Conservation (phyloP, 108 stramenopile species). For the Aureococcus anophagefferens region DNA sequence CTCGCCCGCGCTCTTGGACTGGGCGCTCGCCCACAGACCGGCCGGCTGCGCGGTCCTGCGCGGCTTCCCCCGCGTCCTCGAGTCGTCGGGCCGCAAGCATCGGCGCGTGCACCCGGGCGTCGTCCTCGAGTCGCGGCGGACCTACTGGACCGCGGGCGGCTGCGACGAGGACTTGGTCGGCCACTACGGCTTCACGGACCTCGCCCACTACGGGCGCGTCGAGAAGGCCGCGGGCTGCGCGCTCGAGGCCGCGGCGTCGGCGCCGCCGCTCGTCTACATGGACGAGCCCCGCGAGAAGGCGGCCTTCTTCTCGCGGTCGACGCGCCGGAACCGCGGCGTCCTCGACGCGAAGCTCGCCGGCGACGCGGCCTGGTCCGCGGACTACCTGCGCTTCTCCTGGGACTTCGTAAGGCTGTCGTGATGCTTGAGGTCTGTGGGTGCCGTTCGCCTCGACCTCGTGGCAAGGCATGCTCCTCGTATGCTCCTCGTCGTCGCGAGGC, state of each 20-base stretch:
- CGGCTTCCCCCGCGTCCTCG: background rate
- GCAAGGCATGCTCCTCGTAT: too few species aligned
- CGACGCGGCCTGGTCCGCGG: background rate
- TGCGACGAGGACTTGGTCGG: conserved; percentile 24
- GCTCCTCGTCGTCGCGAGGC: too few species aligned
- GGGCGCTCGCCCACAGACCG: background rate
- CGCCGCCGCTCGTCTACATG: background rate
- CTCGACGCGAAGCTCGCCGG: background rate
- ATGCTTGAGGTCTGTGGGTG: too few species aligned
- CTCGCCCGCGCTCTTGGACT: background rate
- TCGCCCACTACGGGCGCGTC: background rate
- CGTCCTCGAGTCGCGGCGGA: background rate
- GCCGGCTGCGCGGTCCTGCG: background rate
- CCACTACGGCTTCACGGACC: background rate
- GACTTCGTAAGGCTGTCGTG: too few species aligned
- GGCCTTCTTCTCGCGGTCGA: background rate
- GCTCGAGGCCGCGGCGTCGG: background rate
- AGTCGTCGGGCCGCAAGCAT: background rate
- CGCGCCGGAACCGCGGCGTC: background rate
- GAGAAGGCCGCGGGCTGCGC: background rate
- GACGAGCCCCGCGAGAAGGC: background rate
- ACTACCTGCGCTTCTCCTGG: background rate
- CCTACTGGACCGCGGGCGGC: conserved; percentile 16
- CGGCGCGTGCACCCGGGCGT: background rate
- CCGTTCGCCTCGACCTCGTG: too few species aligned